Conservation (phyloP, 2,329 filamentous ascomycete genomes). For the Fusarium irregulare region DNA sequence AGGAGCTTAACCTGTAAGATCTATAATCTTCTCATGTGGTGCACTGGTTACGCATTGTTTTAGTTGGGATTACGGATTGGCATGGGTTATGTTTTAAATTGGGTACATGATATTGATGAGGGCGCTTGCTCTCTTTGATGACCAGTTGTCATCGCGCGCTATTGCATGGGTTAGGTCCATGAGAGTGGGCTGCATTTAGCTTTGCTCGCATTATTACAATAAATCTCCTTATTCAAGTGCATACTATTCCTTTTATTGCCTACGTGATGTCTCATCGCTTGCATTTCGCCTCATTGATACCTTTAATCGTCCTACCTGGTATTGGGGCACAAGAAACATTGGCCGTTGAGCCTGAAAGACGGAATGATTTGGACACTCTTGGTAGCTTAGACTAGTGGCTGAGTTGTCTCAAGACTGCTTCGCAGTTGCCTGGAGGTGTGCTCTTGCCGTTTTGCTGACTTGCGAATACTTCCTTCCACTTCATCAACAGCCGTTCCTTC, state of each 20-base stretch:
- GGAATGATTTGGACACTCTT: too few relatives aligned
- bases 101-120: conserved; percentile 43
- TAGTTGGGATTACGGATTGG: conserved; percentile 40
- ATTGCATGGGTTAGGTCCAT: conserved; percentile 28
- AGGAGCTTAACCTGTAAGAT: conserved; percentile 60
- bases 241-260: not conserved
- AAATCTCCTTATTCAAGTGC: conserved; percentile 34
- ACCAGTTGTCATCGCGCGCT: conserved; percentile 35
- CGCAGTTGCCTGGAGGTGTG: too few relatives aligned
- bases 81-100: conserved; percentile 42
- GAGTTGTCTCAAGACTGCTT: not conserved
- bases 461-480: conserved; percentile 20
- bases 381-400: not conserved
- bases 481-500: not conserved
- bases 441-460: not conserved
- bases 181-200: conserved; percentile 20
- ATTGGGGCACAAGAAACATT: not conserved
- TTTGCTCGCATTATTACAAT: conserved; percentile 31
- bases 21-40: conserved; percentile 39
- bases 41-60: conserved; percentile 44
- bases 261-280: not conserved
- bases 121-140: conserved; percentile 32
- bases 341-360: not conserved
- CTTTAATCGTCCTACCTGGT: not conserved
- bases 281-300: not conserved